Conservation (phyloP, 129 eudicot species). For the Pulicaria dysenterica region DNA sequence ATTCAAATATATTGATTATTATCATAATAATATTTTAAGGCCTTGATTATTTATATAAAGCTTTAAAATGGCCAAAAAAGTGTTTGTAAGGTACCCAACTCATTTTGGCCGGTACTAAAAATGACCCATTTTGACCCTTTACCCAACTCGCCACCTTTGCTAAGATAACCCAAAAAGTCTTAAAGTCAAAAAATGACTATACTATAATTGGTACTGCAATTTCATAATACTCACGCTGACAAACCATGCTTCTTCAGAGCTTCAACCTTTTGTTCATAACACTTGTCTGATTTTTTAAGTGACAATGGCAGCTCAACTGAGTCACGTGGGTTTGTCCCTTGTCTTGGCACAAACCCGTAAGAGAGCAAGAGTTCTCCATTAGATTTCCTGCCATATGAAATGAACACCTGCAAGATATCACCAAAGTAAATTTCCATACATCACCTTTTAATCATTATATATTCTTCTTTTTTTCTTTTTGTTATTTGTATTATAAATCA, state of each 20-base stretch:
- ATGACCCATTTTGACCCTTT: neutral
- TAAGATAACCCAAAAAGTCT: neutral
- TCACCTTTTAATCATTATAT: neutral
- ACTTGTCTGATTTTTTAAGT: slow-evolving; percentile 73
- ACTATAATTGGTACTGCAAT: neutral
- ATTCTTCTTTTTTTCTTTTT: no score
- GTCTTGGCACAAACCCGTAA: slow-evolving; percentile 93
- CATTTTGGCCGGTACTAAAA: neutral
- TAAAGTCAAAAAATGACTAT: no score
- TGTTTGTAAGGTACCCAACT: neutral
- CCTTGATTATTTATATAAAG: neutral
- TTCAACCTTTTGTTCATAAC: slow-evolving; percentile 69
- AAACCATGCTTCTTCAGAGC: slow-evolving; percentile 77
- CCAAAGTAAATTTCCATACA: slow-evolving; percentile 1
- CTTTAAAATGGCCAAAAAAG: neutral
- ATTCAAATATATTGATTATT: no score
- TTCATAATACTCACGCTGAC: slow-evolving; percentile 58
- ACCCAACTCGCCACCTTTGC: neutral
- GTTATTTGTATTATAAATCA: no score
- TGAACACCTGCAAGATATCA: slow-evolving; percentile 64
- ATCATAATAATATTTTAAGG: neutral
- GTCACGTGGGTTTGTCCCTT: slow-evolving; percentile 89
- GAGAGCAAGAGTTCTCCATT: slow-evolving; percentile 97
- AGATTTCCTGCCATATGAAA: slow-evolving; percentile 91
- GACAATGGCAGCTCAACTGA: slow-evolving; percentile 76